Evolutionary conservation across 306 rosid genomes (phyloP), one percentile per base, ranked within the genome.

Genomic region (Cucumis melo): DNA sequence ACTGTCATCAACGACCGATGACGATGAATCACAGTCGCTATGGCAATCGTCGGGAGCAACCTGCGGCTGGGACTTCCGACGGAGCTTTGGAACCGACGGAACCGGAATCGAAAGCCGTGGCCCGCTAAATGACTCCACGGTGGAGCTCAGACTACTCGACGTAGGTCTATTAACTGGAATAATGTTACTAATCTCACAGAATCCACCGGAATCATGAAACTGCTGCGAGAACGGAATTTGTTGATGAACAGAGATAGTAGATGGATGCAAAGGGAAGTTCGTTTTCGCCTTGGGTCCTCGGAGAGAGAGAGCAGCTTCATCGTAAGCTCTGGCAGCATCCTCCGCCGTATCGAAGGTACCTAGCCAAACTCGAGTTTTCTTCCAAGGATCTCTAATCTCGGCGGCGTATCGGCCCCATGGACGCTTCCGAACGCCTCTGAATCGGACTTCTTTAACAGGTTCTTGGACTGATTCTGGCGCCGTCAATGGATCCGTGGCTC

Each of bases 361-460:
- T 11, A 93, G 90, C 98, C 98, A 93, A 4, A 91, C 97, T 24
- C 97, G 92, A 0, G 88, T 82, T 63, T 89, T 93, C 79, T 85
- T 93, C 93, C 87, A 89, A 3, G 98, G 97, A 87, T 93, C 97
- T 78, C 98, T 76, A 66, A 93, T 93, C 87, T 93, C 98, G 6
- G 98, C 98, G 0, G 96, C 98, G 86, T 83, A 93, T 78, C 97
- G 80, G 1, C 98, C 98, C 97, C 97, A 89, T 2, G 97, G 98
- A 0, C 98, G 89, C 90, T 93, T 93, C 64, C 98, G 74, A 0
- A 93, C 97, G 32, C 98, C 98, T 73, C 97, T 84, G 84, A 82
- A 93, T 36, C 91, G 82, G 74, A 84, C 81, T 70, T 90, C 96
- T 20, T 80, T 83, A 34, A 46, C 74, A 46, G 82, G 29, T 38